phyloP scores from a whole-genome alignment of 306 rosid species.

The Hylodesmum podocarpum region DNA sequence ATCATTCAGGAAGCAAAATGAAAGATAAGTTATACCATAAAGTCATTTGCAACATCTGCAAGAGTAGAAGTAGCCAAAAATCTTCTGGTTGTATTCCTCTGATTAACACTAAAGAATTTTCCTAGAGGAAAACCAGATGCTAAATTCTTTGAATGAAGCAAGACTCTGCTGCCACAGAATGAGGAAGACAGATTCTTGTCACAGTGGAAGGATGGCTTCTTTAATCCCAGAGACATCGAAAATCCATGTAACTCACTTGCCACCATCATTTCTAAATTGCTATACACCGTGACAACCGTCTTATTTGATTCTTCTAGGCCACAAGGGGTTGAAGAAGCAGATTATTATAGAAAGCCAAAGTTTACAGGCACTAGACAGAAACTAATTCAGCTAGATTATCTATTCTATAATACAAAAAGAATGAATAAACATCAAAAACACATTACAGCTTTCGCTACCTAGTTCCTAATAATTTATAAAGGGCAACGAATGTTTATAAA shows the following conservation, averaged over 20 bases:
- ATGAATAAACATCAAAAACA: background rate
- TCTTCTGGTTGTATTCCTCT: constrained; percentile 32
- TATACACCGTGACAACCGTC: background rate
- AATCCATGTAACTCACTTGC: constrained; percentile 42
- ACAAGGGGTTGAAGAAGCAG: background rate
- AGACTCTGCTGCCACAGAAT: constrained; percentile 26
- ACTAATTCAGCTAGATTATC: constrained; percentile 6
- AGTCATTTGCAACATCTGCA: constrained; percentile 47
- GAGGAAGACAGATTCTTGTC: constrained; percentile 40
- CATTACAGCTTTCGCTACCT: constrained; percentile 1
- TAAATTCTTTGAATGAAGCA: constrained; percentile 36
- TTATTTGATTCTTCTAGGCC: constrained; percentile 20
- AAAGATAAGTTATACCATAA: constrained; percentile 39
- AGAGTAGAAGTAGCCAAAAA: constrained; percentile 38
- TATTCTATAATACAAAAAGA: background rate
- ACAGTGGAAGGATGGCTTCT: constrained; percentile 25
- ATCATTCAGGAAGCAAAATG: background rate
- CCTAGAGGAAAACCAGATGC: constrained; percentile 20
- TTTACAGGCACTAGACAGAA: background rate
- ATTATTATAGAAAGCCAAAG: constrained; percentile 15
- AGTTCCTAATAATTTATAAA: background rate
- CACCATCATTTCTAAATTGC: constrained; percentile 30
- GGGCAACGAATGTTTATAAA: background rate
- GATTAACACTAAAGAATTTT: constrained; percentile 21
- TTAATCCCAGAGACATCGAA: constrained; percentile 33